Conservation (phyloP, 306 rosid genomes). For the Aeschynomene evenia region DNA sequence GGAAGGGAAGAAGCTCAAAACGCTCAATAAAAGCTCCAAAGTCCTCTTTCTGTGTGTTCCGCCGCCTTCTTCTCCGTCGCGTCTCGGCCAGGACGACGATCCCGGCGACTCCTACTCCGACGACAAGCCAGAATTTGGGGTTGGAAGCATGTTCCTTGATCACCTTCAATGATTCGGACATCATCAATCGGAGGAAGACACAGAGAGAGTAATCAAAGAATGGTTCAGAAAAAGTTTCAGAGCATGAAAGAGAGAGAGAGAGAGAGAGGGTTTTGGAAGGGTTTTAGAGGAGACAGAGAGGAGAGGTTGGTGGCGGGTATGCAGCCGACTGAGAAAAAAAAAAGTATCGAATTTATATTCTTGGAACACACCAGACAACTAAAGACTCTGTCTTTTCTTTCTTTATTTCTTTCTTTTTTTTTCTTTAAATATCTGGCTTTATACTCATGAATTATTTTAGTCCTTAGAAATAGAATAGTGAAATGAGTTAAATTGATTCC, state of each 20-base stretch:
- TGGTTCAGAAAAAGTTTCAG: background rate
- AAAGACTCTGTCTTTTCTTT: background rate
- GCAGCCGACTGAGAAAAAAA: background rate
- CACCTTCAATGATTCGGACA: constrained; percentile 53
- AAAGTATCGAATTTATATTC: background rate
- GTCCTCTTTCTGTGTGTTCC: constrained; percentile 35
- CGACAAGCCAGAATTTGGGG: constrained; percentile 65
- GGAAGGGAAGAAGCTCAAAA: constrained; percentile 62
- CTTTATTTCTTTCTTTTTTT: background rate
- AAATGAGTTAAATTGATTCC: too few species aligned
- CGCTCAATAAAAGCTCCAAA: constrained; percentile 67
- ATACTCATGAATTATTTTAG: too few species aligned
- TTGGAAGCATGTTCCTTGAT: constrained; percentile 54
- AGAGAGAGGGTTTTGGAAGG: constrained; percentile 52
- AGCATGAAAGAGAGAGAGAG: background rate
- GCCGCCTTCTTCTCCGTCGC: constrained; percentile 42
- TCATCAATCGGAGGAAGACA: constrained; percentile 26
- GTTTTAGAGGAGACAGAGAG: constrained; percentile 29
- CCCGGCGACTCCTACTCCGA: constrained; percentile 71
- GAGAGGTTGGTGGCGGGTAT: background rate
- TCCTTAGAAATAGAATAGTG: too few species aligned
- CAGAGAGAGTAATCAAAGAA: background rate
- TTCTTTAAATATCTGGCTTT: too few species aligned
- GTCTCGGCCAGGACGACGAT: constrained; percentile 55
- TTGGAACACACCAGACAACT: background rate